Evolutionary conservation across 202 grass and related monocot genomes (phyloP), one percentile per base, ranked within the genome.

Genomic region (Musa balbisiana): DNA sequence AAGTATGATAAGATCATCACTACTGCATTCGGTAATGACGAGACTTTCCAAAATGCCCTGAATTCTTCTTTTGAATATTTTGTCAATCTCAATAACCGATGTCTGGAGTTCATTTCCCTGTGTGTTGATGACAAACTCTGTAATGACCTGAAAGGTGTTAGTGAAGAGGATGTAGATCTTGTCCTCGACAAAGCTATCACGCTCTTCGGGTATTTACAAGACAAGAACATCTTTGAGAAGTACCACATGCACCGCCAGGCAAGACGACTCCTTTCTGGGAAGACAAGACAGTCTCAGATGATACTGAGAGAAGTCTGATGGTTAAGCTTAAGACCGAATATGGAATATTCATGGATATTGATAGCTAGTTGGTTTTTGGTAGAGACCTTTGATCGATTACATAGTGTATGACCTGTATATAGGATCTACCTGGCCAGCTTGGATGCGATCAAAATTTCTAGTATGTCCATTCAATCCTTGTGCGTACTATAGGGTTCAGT

Each of bases 251-350:
- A 66, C 1, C 63, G 29, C 63, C 9, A 11, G 8, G 63, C 63
- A 65, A 65, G 25, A 11, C 10, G 23, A 11, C 62, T 65, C 62
- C 62, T 65, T 26, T 65, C 62, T 26, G 62, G 62, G 27, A 27
- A 2, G 27, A 27, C 11, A 65, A 26, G 19, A 27, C 11, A 26
- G 1, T 65, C 25, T 65, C 23, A 22, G 23, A 24, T 65, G 62
- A 65, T 65, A 23, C 62, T 11, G 62, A 65, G n/a, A 65, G 62
- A 65, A 65, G 62, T 65, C 62, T 65, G 20, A 26, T 65, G 25
- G 23, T 65, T 25, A 65, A 65, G 62, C 62, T 65, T 65, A 65
- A 65, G 62, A 65, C 62, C 8, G n/a, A 65, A 26, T 65, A 21
- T 65, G 55, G 55, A 19, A 27, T 27, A 2, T 27, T 27, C 27